Conservation (phyloP, 106 monocot species). For the Narthecium ossifragum region DNA sequence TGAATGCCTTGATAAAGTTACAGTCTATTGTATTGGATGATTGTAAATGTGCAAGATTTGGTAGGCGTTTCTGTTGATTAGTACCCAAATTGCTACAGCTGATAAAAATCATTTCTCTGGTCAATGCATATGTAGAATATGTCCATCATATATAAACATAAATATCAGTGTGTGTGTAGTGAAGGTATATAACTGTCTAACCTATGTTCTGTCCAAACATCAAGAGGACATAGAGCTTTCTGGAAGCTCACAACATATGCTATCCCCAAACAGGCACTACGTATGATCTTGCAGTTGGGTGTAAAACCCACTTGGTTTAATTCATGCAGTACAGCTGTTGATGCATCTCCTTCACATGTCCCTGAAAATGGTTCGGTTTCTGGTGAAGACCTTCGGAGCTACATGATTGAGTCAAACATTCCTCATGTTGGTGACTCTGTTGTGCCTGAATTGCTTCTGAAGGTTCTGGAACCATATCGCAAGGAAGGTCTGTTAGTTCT, state of each 20-base stretch:
- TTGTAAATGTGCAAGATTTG: too few species aligned
- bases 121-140: too few species aligned
- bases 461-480: constrained; percentile 84
- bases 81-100: too few species aligned
- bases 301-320: constrained; percentile 90
- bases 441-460: constrained; percentile 90
- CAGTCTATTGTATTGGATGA: too few species aligned
- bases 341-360: constrained; percentile 21
- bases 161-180: too few species aligned
- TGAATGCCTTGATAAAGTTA: not conserved
- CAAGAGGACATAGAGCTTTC: too few species aligned
- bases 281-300: constrained; percentile 90
- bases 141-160: too few species aligned
- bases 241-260: too few species aligned
- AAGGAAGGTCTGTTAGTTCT: constrained; percentile 53
- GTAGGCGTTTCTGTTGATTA: too few species aligned
- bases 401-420: constrained; percentile 72
- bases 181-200: too few species aligned
- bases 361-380: constrained; percentile 36
- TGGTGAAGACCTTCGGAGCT: constrained; percentile 74
- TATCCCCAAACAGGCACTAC: constrained; percentile 53
- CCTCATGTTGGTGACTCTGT: constrained; percentile 85
- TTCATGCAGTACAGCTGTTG: constrained; percentile 15
- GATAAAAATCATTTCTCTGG: too few species aligned
- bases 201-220: too few species aligned